These are phyloP conservation scores for Quercus robur DNA, from an alignment of 306 rosid genomes.

Conservation along the genomic window DNA sequence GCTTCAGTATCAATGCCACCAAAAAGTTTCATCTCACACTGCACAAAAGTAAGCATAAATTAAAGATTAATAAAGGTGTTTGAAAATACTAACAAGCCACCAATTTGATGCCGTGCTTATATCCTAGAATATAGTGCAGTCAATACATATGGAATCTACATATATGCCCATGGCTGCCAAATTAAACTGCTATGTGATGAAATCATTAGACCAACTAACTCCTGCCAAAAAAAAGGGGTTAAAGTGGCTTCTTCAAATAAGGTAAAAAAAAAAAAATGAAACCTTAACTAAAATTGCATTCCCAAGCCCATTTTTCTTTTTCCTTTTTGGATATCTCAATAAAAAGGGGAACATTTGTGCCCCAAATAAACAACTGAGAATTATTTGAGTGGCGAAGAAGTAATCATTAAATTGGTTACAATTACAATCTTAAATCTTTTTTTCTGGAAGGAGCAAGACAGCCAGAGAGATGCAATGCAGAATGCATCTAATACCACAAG, in stretches of 20 bases:
- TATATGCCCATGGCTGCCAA: background rate
- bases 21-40: constrained; percentile 75
- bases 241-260: background rate
- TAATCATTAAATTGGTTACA: too few relatives aligned
- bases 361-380: background rate
- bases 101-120: background rate
- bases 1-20: constrained; percentile 55
- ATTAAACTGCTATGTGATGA: background rate
- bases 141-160: background rate
- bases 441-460: background rate
- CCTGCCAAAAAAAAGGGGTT: background rate
- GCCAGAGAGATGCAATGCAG: background rate
- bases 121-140: background rate
- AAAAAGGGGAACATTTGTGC: background rate
- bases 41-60: constrained; percentile 6
- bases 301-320: background rate
- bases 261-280: background rate
- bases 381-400: background rate
- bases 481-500: background rate
- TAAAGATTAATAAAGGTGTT: constrained; percentile 5
- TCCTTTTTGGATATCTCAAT: too few relatives aligned
- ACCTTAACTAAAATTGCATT: background rate
- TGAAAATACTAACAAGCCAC: background rate
- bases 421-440: background rate
- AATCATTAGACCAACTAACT: background rate